Evolutionary conservation across 257 asterid genomes (phyloP), one percentile per base, ranked within the genome.

Genomic region (Nicotiana benthamiana): DNA sequence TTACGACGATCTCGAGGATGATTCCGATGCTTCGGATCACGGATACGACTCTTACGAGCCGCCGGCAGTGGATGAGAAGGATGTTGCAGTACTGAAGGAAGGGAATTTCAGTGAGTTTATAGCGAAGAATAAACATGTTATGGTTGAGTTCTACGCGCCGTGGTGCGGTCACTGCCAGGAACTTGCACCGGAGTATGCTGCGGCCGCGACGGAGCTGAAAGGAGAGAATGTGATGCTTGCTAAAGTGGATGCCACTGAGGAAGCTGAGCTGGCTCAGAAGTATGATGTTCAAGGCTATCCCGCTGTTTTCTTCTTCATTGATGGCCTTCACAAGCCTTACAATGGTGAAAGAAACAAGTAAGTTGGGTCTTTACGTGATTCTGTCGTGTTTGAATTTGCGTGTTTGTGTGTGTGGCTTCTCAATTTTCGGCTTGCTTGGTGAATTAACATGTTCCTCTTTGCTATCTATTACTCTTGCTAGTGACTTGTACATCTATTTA

Each of bases 71-170:
- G 99, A 95, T 77, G 97, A 95, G 85, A 90, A 84, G 82, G 98
- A 95, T 85, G 97, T 93, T 64, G 87, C 88, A 65, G 95, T 93
- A 59, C 79, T 95, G 86, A 92, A 89, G 87, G 94, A 89, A 26
- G 67, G 95, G 1, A 95, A 91, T 88, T 93, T 95, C 64, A 93
- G 91, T 72, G 88, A 85, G 17, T 91, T 93, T 79, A 82, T 95
- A 2, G 91, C 80, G 10, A 90, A 86, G 17, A 91, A 92, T 79
- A 93, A 87, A 90, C 86, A 92, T 79, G 99, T 92, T 34, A 87
- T 95, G 99, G 97, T 93, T 84, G 99, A 95, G 80, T 95, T 95
- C 68, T 95, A 93, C 62, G 98, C 99, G 40, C 97, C 98, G 52
- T 95, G 99, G 99, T 95, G 99, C 78, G 97, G 98, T 4, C 99